A percentile compares a stretch with the other conserved stretches of the same genome.
phyloP scores from a whole-genome alignment of 73 alveolate species.

The Uronychia setigera region DNA sequence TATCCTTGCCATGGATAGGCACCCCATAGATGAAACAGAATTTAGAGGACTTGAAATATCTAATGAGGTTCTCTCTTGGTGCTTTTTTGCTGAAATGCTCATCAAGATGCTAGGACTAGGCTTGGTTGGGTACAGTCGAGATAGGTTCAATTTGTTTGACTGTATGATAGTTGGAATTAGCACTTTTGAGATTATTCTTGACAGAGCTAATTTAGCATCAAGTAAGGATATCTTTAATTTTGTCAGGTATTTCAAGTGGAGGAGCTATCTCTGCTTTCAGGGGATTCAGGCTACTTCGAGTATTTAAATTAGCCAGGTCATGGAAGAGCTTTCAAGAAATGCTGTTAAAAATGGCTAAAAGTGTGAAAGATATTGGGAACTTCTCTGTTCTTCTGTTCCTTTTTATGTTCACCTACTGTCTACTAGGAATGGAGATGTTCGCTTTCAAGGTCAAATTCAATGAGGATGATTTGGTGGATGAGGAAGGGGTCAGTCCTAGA shows the following conservation, averaged over 20 bases:
- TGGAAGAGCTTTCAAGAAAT: slow-evolving; percentile 6
- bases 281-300: slow-evolving; percentile 4
- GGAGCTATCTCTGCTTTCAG: slow-evolving; percentile 1
- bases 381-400: slow-evolving; percentile 8
- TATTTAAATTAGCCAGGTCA: background rate
- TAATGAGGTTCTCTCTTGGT: background rate
- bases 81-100: background rate
- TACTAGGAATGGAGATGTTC: background rate
- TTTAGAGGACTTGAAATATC: background rate
- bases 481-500: slow-evolving; percentile 53
- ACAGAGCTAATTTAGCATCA: slow-evolving; percentile 19
- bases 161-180: background rate
- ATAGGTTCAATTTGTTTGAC: slow-evolving; percentile 17
- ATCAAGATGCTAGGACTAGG: background rate
- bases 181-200: background rate
- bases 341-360: background rate
- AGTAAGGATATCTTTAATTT: background rate
- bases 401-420: background rate
- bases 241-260: background rate
- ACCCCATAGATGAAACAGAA: slow-evolving; percentile 56
- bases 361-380: slow-evolving; percentile 15
- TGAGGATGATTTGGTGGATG: background rate
- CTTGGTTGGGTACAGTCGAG: background rate
- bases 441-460: slow-evolving; percentile 3
- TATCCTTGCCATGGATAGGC: slow-evolving; percentile 55